phyloP scores from a whole-genome alignment of 108 stramenopile species.

The Schizochytrium sp. region DNA sequence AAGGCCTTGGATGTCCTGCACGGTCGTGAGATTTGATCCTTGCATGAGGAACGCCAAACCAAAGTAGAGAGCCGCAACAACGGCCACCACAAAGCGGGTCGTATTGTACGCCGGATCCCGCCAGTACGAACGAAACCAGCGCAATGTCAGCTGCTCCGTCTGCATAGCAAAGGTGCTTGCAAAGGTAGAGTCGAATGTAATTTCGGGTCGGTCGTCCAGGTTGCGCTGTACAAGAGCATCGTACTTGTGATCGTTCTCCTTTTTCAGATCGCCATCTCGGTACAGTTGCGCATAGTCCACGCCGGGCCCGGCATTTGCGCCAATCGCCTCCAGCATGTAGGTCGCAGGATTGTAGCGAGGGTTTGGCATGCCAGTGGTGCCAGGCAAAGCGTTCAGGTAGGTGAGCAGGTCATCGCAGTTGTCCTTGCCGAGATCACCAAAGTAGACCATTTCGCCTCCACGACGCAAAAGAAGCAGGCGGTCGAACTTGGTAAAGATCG shows the following conservation, averaged over 20 bases:
- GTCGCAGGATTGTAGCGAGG: slow-evolving; percentile 62
- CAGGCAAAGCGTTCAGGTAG: slow-evolving; percentile 45
- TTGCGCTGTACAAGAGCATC: slow-evolving; percentile 17
- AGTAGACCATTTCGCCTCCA: slow-evolving; percentile 32
- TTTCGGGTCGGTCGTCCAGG: slow-evolving; percentile 19
- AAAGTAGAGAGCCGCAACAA: slow-evolving; percentile 39
- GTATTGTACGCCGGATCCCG: slow-evolving; percentile 46
- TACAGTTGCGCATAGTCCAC: background rate
- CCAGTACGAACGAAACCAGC: slow-evolving; percentile 34
- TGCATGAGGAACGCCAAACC: slow-evolving; percentile 25
- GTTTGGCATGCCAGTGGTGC: slow-evolving; percentile 10
- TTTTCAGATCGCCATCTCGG: background rate
- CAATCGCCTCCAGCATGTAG: slow-evolving; percentile 71
- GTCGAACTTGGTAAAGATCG: slow-evolving; percentile 29
- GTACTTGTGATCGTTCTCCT: background rate
- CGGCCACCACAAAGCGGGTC: slow-evolving; percentile 20
- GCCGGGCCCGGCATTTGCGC: slow-evolving; percentile 23
- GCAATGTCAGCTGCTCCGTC: background rate
- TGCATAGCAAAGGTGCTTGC: slow-evolving; percentile 17
- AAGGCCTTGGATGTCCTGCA: background rate
- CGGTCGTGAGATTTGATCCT: background rate
- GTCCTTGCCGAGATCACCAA: slow-evolving; percentile 64
- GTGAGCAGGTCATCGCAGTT: slow-evolving; percentile 46
- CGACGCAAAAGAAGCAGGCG: slow-evolving; percentile 27
- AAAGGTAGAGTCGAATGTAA: background rate